Evolutionary conservation across 2,329 filamentous ascomycete species (phyloP).

Genomic region (Colletotrichum sansevieriae): DNA sequence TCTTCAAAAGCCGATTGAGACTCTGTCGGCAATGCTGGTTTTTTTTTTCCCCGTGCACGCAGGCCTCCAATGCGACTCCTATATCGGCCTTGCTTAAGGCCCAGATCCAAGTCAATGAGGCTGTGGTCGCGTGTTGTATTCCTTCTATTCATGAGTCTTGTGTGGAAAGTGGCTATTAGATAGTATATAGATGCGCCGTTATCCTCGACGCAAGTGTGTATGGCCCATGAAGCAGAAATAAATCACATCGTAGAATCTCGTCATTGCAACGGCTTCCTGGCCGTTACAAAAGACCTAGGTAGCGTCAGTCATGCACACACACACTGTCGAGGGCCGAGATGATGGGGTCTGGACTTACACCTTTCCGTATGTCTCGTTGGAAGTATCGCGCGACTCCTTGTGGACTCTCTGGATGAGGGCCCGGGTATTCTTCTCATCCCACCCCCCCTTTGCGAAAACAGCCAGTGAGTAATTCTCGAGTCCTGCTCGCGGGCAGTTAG

Average conservation of each 20-base stretch:
- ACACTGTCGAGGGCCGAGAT: too few species aligned
- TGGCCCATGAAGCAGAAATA: not conserved
- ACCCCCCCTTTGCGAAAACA: constrained; percentile 50
- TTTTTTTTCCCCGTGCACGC: not conserved
- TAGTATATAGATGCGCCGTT: too few species aligned
- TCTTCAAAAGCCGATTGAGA: constrained; percentile 6
- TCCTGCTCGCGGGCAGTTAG: constrained; percentile 22
- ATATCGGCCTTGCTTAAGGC: not conserved
- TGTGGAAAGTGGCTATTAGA: too few species aligned
- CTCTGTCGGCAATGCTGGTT: constrained; percentile 5
- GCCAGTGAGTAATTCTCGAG: constrained; percentile 50
- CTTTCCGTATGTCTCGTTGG: constrained; percentile 48
- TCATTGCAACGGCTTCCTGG: constrained; percentile 38
- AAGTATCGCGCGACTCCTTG: constrained; percentile 49
- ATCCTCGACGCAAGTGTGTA: not conserved
- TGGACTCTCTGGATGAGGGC: constrained; percentile 49
- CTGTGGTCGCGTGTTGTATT: too few species aligned
- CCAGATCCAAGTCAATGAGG: not conserved
- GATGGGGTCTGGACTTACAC: constrained; percentile 47
- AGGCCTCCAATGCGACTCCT: not conserved
- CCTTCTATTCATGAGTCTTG: too few species aligned
- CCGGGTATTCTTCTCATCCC: constrained; percentile 50
- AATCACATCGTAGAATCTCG: not conserved
- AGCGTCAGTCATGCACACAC: not conserved
- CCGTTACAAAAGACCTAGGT: constrained; percentile 38